These are phyloP conservation scores for Leonotis leonurus DNA, from an alignment of 257 asterid genomes.

Conservation along the genomic window DNA sequence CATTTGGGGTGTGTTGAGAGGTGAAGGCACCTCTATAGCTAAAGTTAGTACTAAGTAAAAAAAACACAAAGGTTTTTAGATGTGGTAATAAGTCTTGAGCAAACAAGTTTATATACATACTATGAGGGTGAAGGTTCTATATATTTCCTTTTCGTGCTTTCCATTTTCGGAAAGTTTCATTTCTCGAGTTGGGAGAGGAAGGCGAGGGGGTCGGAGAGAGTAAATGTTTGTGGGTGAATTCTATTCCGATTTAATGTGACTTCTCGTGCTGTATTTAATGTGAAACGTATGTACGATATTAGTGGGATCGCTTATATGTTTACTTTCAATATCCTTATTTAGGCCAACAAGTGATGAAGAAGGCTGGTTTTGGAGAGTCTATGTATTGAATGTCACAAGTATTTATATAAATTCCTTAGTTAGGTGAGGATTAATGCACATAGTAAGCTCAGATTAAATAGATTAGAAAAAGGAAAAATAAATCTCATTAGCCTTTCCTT, in stretches of 20 bases:
- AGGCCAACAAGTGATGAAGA: slow-evolving; percentile 26
- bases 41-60: neutral
- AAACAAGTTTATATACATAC: slow-evolving; percentile 39
- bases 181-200: slow-evolving; percentile 1
- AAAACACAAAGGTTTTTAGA: neutral
- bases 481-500: no score
- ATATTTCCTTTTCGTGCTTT: neutral
- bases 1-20: slow-evolving; percentile 26
- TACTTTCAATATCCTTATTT: slow-evolving; percentile 28
- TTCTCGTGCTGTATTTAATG: slow-evolving; percentile 11
- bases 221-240: neutral
- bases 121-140: neutral
- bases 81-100: neutral
- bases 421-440: neutral
- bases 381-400: slow-evolving; percentile 19
- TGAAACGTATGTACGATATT: no score
- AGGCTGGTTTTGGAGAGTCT: slow-evolving; percentile 14
- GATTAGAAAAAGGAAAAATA: neutral
- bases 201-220: neutral
- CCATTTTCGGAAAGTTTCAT: slow-evolving; percentile 22
- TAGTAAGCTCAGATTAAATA: neutral
- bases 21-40: no score
- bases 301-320: no score
- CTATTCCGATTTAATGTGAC: neutral
- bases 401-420: neutral